phyloP scores from a whole-genome alignment of 495 filamentous ascomycete species.

The Penicillium subrubescens region DNA sequence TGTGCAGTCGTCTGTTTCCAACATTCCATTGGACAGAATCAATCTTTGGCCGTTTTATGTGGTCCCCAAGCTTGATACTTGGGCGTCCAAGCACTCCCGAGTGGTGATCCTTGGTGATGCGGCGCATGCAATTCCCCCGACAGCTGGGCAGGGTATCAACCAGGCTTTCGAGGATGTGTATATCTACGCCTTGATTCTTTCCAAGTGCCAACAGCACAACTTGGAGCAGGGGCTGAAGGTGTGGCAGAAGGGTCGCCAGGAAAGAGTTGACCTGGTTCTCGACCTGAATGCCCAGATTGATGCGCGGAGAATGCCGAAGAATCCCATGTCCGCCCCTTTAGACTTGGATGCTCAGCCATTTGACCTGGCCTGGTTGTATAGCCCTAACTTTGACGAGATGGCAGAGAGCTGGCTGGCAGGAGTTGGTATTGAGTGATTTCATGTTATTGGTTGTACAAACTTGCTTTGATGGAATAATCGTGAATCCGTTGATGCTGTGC shows the following conservation, averaged over 20 bases:
- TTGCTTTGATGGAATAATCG: neutral
- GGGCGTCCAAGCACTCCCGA: conserved; percentile 34
- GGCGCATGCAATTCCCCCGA: conserved; percentile 51
- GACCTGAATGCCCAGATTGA: conserved; percentile 36
- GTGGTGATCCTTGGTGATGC: conserved; percentile 50
- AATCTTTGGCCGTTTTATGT: conserved; percentile 48
- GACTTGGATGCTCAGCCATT: conserved; percentile 36
- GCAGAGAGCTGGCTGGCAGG: conserved; percentile 27
- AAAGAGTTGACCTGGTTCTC: conserved; percentile 32
- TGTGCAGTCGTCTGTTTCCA: conserved; percentile 35
- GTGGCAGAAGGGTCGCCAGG: conserved; percentile 38
- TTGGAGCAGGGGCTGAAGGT: conserved; percentile 20
- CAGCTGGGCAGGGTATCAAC: conserved; percentile 45
- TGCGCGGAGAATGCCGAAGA: conserved; percentile 34
- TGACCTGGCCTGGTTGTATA: conserved; percentile 40
- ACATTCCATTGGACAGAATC: conserved; percentile 30
- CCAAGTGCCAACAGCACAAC: neutral
- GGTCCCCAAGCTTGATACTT: conserved; percentile 39
- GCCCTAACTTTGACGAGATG: conserved; percentile 30
- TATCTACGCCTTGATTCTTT: conserved; percentile 26
- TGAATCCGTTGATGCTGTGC: neutral
- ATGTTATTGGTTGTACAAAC: neutral
- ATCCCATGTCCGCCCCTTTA: conserved; percentile 1
- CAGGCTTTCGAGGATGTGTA: conserved; percentile 48
- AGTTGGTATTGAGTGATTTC: neutral